Conservation (phyloP, 441 rosid genomes). For the Dalechampia spathulata region DNA sequence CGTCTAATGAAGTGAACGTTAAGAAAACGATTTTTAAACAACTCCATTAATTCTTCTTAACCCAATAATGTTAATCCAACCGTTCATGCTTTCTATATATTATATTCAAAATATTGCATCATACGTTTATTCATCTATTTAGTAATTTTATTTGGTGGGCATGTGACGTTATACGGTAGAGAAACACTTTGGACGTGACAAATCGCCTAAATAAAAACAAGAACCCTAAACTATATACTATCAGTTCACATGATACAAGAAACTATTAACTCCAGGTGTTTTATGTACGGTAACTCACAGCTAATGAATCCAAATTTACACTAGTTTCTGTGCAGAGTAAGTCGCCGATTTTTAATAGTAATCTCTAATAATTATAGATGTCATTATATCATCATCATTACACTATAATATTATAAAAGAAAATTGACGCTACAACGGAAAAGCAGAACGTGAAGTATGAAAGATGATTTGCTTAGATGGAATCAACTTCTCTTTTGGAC, state of each 20-base stretch:
- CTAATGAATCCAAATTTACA: too few species aligned
- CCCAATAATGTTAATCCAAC: background rate
- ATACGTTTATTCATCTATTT: background rate
- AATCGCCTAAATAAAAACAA: too few species aligned
- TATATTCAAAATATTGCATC: background rate
- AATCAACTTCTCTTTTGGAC: constrained; percentile 20
- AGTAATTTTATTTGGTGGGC: too few species aligned
- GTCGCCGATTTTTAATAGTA: too few species aligned
- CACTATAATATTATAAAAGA: background rate
- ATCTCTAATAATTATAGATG: background rate
- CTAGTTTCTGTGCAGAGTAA: too few species aligned
- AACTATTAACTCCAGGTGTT: too few species aligned
- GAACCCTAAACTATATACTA: too few species aligned
- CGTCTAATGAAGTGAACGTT: too few species aligned
- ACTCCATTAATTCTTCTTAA: background rate
- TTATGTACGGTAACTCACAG: too few species aligned
- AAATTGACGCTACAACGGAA: background rate
- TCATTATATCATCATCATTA: constrained; percentile 11
- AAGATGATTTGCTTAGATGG: constrained; percentile 14
- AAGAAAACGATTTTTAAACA: constrained; percentile 4
- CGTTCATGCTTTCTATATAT: background rate
- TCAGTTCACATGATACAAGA: too few species aligned
- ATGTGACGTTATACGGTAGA: too few species aligned
- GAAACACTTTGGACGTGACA: too few species aligned
- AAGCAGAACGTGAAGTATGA: constrained; percentile 3